Evolutionary conservation across 306 rosid species (phyloP).

Genomic region (Fagus sylvatica): DNA sequence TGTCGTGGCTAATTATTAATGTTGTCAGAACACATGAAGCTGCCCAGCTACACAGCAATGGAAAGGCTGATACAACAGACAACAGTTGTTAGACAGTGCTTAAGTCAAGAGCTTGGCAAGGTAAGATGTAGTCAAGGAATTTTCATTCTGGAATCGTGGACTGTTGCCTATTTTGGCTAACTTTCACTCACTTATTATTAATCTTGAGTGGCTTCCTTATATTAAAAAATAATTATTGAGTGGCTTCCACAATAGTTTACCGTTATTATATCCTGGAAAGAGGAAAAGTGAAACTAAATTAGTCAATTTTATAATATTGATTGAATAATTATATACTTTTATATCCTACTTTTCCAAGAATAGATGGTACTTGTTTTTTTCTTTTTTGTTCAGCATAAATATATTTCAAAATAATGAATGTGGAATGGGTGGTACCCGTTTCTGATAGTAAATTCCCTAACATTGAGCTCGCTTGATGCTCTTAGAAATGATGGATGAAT

Average conservation of each 20-base stretch:
- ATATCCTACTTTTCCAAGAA: not conserved
- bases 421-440: not conserved
- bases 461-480: not conserved
- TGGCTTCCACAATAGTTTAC: not conserved
- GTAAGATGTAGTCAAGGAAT: constrained; percentile 38
- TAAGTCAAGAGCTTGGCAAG: constrained; percentile 66
- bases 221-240: not conserved
- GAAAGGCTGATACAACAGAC: constrained; percentile 88
- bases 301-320: not conserved
- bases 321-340: not conserved
- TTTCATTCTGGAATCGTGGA: constrained; percentile 4
- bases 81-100: constrained; percentile 68
- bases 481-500: not conserved
- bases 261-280: not conserved
- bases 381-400: no score
- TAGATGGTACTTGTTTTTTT: not conserved
- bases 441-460: not conserved
- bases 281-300: not conserved
- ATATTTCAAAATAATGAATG: not conserved
- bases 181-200: constrained; percentile 5
- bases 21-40: constrained; percentile 63
- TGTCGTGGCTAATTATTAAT: constrained; percentile 34
- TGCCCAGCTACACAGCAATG: constrained; percentile 77
- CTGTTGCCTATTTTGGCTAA: constrained; percentile 8
- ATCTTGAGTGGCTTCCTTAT: not conserved